Conservation (phyloP, 768 basidiomycete genomes). For the Russula sp. region DNA sequence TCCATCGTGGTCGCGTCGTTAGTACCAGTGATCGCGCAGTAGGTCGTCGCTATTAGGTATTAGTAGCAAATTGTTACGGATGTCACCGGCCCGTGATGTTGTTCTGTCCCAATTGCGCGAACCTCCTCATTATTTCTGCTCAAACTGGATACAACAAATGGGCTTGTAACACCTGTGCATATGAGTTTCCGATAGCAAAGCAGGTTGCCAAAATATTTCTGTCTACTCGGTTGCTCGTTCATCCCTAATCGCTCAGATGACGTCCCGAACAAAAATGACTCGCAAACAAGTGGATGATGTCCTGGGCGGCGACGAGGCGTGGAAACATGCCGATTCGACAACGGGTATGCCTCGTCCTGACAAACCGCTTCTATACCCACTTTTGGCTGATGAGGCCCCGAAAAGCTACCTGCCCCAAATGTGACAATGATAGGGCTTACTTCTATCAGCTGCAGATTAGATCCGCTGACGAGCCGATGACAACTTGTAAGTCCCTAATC, state of each 20-base stretch:
- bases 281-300: conserved; percentile 96
- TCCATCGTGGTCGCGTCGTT: conserved; percentile 10
- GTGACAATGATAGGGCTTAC: conserved; percentile 82
- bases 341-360: conserved; percentile 47
- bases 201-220: conserved; percentile 47
- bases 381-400: background rate
- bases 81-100: conserved; percentile 52
- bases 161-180: conserved; percentile 91
- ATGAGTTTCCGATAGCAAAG: conserved; percentile 89
- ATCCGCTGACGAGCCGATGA: conserved; percentile 92
- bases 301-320: conserved; percentile 87
- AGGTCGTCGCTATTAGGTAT: background rate
- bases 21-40: background rate
- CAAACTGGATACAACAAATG: conserved; percentile 87
- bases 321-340: conserved; percentile 91
- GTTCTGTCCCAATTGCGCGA: conserved; percentile 94
- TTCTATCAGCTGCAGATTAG: conserved; percentile 96
- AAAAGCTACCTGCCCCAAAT: conserved; percentile 61
- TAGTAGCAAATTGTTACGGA: background rate
- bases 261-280: conserved; percentile 78
- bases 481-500: conserved; percentile 43
- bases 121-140: conserved; percentile 73
- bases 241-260: conserved; percentile 60
- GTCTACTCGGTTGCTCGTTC: conserved; percentile 16
- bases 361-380: background rate